Base-by-base conservation (phyloP, 2,329 filamentous ascomycete genomes). In the Lachnellula suecica region DNA sequence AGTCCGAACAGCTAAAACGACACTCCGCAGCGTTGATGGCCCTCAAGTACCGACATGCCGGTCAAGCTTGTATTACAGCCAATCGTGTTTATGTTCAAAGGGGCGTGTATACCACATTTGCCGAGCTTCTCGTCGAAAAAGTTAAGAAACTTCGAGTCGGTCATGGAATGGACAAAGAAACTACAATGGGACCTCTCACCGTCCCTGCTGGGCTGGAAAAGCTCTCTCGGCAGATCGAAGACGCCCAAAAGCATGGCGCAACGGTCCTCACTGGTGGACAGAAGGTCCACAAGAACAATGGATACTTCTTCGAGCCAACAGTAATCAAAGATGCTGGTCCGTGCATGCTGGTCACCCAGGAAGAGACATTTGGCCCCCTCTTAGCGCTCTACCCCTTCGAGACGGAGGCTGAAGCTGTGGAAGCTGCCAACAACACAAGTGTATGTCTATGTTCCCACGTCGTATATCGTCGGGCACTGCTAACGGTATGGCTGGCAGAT, bases 271-370 rank as follows among this genome's bases (percentile, higher is more conserved):
- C 84, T 19, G 87, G 87, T 11, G 84, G 82, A 2, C 75, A 77
- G 63, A 59, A 76, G 68, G 73, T 84, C 2, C 66, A 72, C 2
- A 64, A 66, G 20, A 67, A 72, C 8, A 70, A 73, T 0, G 83
- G 84, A 4, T 89, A 85, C 69, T 90, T 88, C 73, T 87, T 88
- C 68, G 76, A 86, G 65, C 85, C 83, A 1, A 88, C 85, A 0
- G 79, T 88, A 50, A 77, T 89, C 37, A 77, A 77, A 0, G 77
- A 79, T 4, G 80, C 84, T 56, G 82, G 74, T 5, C 69, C 74
- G 9, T 74, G 82, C 2, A 87, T 87, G 83, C 59, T 73, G 25
- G 74, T 81, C 35, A 74, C 72, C 2, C 70, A 72, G 1, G 84
- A 88, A 60, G 85, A 88, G 69, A 82, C 79, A 0, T 88, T 89